Evolutionary conservation across 495 filamentous ascomycete genomes (phyloP), one percentile per base, ranked within the genome.

Genomic region (Venustampulla echinocandica): DNA sequence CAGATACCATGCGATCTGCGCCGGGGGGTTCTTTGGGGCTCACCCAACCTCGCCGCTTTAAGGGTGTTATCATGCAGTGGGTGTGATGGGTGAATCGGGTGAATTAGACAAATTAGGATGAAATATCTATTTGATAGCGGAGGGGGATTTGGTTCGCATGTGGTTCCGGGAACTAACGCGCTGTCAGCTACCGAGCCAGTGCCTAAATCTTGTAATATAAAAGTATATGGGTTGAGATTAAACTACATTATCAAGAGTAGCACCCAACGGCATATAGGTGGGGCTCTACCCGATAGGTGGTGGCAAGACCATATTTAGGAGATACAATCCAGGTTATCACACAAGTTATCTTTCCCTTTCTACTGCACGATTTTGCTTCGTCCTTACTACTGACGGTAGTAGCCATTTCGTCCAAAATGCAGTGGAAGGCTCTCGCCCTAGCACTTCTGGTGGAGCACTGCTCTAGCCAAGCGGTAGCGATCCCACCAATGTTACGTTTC

Each of bases 191-290:
- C 55, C 45, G 60, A 30, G 39, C 25, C 42, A 24, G 32, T 44
- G 42, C 55, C 60, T 62, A 62, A 62, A 62, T 58, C 10, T 48
- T 22, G 45, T 59, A 60, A 60, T 60, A 58, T 62, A 55, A 47
- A 53, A 49, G 36, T 43, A 62, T 44, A 44, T 44, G 18, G 55
- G 50, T 53, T 56, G 27, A 58, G 44, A 58, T 59, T 60, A 53
- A 39, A 54, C 52, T 37, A 51, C 25, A 35, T 44, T 34, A 33
- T 34, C 42, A 44, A 49, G 49, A 51, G 50, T 46, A 34, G 27
- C 35, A 27, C 18, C 37, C 34, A 44, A 46, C 60, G 58, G 58
- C 62, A 62, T 49, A 56, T 61, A 46, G 35, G 32, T 44, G 37
- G 33, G 23, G 30, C 42, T 15, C 11, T 22, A 14, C 33, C 32